Conservation (phyloP, 2,329 filamentous ascomycete species). For the Knufia fluminis region DNA sequence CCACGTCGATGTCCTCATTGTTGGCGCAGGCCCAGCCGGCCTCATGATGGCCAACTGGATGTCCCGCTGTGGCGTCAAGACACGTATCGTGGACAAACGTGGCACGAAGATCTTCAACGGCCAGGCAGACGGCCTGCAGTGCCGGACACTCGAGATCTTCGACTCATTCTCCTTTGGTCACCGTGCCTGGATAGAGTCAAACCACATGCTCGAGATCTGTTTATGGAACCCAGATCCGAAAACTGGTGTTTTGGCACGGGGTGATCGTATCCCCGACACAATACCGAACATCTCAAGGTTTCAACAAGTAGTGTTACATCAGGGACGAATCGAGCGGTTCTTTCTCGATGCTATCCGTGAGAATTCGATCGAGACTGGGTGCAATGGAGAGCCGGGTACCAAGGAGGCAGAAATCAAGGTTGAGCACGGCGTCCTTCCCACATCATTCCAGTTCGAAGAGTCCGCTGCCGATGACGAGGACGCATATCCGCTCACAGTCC, state of each 20-base stretch:
- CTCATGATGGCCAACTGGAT: slow-evolving; percentile 45
- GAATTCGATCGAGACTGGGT: slow-evolving; percentile 28
- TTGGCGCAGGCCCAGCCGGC: slow-evolving; percentile 43
- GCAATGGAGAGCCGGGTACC: neutral
- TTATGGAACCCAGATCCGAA: slow-evolving; percentile 53
- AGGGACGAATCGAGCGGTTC: slow-evolving; percentile 60
- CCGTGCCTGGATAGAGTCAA: slow-evolving; percentile 55
- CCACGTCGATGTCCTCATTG: slow-evolving; percentile 40
- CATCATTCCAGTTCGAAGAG: slow-evolving; percentile 47
- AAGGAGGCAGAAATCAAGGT: slow-evolving; percentile 40
- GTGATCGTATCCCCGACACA: slow-evolving; percentile 54
- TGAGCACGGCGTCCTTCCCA: slow-evolving; percentile 53
- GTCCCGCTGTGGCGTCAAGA: slow-evolving; percentile 39
- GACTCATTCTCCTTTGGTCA: slow-evolving; percentile 62
- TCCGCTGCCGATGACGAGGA: slow-evolving; percentile 36
- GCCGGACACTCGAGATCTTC: slow-evolving; percentile 62
- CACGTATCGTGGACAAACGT: slow-evolving; percentile 41
- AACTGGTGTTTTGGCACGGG: slow-evolving; percentile 46
- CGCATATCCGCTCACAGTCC: slow-evolving; percentile 53
- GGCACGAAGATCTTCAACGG: slow-evolving; percentile 30
- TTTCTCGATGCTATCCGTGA: slow-evolving; percentile 54
- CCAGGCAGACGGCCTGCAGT: slow-evolving; percentile 51
- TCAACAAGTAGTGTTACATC: slow-evolving; percentile 59
- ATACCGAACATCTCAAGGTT: slow-evolving; percentile 54
- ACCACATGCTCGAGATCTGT: slow-evolving; percentile 58